Evolutionary conservation across 352 stramenopile species (phyloP), one percentile per base, ranked within the genome.

Genomic region (Globisporangium echinulatum): DNA sequence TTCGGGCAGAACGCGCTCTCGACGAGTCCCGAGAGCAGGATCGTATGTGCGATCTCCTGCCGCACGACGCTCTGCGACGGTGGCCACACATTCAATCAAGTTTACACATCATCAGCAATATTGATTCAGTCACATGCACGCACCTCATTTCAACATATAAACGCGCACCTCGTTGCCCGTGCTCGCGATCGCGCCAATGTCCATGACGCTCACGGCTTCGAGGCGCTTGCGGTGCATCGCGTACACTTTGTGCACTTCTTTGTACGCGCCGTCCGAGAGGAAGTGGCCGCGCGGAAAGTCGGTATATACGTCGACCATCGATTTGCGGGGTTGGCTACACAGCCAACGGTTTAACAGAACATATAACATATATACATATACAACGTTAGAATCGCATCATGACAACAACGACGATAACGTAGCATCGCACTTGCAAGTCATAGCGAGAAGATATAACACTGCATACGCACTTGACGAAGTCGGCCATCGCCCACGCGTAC

Each of bases 21-120:
- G 0, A 93, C 77, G 15, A 98, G 68, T 43, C 96, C 82, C 0
- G 92, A 97, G 2, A 98, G 70, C 65, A 98, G 65, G 13, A 96
- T 63, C 3, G 94, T 97, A 49, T 98, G 90, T 5, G 90, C 90
- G n/a, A 99, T 81, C 69, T 99, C 96, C 70, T 96, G 85, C 7
- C 82, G 82, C 46, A 98, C 76, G 36, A 97, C 76, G 59, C 81
- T 71, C 82, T 94, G 59, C 7, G 46, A 19, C 7, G 33, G n/a
- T 51, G 36, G 43, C 10, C 37, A 17, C 36, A 46, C 2, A 44
- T 38, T 19, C 25, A 25, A 25, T 25, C 25, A 25, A 25, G 25
- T 25, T 25, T 25, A 25, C 25, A 25, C 25, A 1, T 25, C 25
- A 25, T 25, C 25, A 25, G 25, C 25, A 25, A 25, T 25, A 1